Base-by-base conservation (phyloP, 345 rosid species). In the Aurinia saxatilis region DNA sequence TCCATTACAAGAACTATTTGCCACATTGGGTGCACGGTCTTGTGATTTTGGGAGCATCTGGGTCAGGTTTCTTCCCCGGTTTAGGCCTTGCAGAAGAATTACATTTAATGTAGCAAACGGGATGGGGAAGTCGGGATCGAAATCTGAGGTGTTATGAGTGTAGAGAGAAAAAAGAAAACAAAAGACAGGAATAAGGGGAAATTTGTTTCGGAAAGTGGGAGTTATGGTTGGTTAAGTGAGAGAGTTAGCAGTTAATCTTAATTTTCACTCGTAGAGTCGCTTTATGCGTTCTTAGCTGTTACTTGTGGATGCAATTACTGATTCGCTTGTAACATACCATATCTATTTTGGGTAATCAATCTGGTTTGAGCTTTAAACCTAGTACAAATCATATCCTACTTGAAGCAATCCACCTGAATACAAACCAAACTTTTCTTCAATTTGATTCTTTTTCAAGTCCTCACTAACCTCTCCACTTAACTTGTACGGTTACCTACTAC, bases 11-110 rank as follows among this genome's bases (percentile, higher is more conserved):
- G 65, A 93, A 93, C 75, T 77, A 73, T 75, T 73, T 87, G 25
- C 96, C 88, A 44, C 99, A 90, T 76, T 90, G 95, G 12, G 67
- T 85, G 34, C 99, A 93, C 4, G 89, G 80, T 40, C 51, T 50
- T 2, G 90, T 78, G 65, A 77, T 85, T 65, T 78, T 79, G 3
- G 89, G 87, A 8, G 79, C 85, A 8, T 50, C 44, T 8, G 88
- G 74, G 74, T 86, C 87, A 1, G 88, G 83, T 62, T 81, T 81
- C 60, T 73, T 83, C 7, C 54, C 41, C n/a, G 16, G 66, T 17
- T 66, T 59, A 60, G 62, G 49, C 45, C 31, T 40, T n/a, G 67
- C 6, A 14, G 72, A 9, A 50, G 39, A 30, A 3, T 39, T 51
- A 41, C 54, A 50, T 41, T 50, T 1, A 50, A 11, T 7, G 72